Evolutionary conservation across 1,284 basidiomycete genomes (phyloP), one percentile per base, ranked within the genome.

Genomic region (Pseudozyma thailandica): DNA sequence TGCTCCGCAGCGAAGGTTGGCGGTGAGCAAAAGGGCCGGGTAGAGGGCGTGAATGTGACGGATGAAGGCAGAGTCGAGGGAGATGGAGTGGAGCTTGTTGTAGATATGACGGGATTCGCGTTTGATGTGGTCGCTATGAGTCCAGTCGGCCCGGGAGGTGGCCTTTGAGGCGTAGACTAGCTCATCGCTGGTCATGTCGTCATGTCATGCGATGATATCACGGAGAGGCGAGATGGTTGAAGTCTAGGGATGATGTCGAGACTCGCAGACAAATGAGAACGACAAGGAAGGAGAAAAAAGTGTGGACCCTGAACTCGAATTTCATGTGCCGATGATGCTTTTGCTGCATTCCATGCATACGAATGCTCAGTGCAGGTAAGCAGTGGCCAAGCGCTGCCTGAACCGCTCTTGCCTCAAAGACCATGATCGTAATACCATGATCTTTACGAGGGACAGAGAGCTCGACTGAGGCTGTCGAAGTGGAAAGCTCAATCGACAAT

Each of bases 1-100:
- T 5, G 91, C 91, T 1, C 94, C 94, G 76, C 94, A 97, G 20
- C 94, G 88, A 76, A 95, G 87, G 82, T 98, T 98, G 3, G 94
- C 93, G 91, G 77, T 43, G 35, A 50, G 50, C 5, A 41, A 50
- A 16, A 60, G 47, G 2, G 39, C n/a, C 16, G 62, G 52, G 21
- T 27, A 53, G 44, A 56, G 47, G 3, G 27, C 1, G 38, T 55
- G 56, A 16, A 60, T 48, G 26, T 27, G 46, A 38, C 38, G 52
- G 31, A 71, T 31, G 37, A 71, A 71, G n/a, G 44, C 20, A 13
- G 60, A 47, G 49, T 71, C 68, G 37, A 37, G 27, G 0, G 44
- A 28, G 49, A 71, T 71, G 21, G 45, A 50, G 27, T 71, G 68
- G 6, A 71, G 68, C 25, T 61, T 60, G 53, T 71, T 64, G 61